phyloP scores from a whole-genome alignment of 495 filamentous ascomycete species.

The Xylaria sp. region DNA sequence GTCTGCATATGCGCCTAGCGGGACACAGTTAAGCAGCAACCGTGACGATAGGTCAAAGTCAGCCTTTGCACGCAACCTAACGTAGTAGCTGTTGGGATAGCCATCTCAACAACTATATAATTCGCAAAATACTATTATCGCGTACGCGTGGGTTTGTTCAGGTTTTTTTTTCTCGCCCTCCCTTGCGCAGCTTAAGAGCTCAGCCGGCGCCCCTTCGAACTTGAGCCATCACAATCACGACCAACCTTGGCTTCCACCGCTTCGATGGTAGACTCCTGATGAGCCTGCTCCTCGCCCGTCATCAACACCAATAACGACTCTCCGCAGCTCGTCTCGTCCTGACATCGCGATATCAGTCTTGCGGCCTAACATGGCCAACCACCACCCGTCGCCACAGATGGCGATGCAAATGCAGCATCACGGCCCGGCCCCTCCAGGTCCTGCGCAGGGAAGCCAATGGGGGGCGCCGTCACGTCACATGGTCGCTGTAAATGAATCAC shows the following conservation, averaged over 20 bases:
- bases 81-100: no score
- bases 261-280: not conserved
- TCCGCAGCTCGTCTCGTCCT: no score
- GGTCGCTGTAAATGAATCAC: constrained; percentile 71
- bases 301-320: not conserved
- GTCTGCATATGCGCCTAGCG: constrained; percentile 17
- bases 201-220: not conserved
- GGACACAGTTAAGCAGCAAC: constrained; percentile 11
- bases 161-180: not conserved
- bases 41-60: not conserved
- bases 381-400: constrained; percentile 63
- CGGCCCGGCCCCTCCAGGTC: constrained; percentile 52
- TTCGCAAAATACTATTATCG: not conserved
- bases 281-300: not conserved
- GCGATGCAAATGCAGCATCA: constrained; percentile 66
- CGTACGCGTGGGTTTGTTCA: not conserved
- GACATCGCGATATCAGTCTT: no score
- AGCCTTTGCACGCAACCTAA: no score
- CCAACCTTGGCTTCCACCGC: not conserved
- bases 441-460: constrained; percentile 41
- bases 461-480: constrained; percentile 54
- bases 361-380: constrained; percentile 55
- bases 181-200: not conserved
- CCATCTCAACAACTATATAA: not conserved
- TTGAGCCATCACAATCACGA: not conserved